Percentiles rank a stretch among this genome's conserved stretches.
Conservation (phyloP, 208 protist genomes). For the Trypanosoma platydactyli region DNA sequence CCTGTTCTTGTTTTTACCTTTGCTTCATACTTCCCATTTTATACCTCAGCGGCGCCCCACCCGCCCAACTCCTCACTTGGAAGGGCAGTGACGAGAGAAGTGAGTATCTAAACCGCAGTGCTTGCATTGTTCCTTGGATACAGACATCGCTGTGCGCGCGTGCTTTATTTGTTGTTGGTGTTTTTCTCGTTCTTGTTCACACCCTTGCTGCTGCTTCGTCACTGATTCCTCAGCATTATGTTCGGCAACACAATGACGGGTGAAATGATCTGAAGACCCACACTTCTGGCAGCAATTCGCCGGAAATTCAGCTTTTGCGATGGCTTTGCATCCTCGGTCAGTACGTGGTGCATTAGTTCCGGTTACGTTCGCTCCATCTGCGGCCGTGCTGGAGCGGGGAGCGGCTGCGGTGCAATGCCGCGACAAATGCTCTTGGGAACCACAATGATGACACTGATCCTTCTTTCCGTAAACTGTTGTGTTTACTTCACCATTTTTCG, state of each 20-base stretch:
- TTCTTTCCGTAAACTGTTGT: not conserved
- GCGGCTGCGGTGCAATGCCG: conserved; percentile 3
- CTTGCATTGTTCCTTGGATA: conserved; percentile 79
- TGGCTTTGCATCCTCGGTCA: not conserved
- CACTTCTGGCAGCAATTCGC: conserved; percentile 50
- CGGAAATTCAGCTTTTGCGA: conserved; percentile 10
- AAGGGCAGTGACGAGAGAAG: conserved; percentile 75
- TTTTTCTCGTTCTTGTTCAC: not conserved
- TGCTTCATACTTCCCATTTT: not conserved
- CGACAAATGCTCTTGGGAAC: conserved; percentile 19
- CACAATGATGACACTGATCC: conserved; percentile 6
- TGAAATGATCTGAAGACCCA: conserved; percentile 37
- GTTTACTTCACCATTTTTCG: not conserved
- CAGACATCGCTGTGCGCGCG: conserved; percentile 29
- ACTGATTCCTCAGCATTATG: not conserved
- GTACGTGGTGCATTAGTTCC: not conserved
- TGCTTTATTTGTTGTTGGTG: conserved; percentile 1
- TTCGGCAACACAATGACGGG: conserved; percentile 38
- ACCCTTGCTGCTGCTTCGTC: not conserved
- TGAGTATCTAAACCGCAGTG: conserved; percentile 69
- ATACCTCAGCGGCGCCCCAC: not conserved
- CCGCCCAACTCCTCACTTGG: conserved; percentile 32
- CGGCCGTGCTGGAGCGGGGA: too few species aligned
- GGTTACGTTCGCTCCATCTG: not conserved
- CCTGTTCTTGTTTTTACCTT: not conserved